Evolutionary conservation across 176 grass and related monocot genomes (phyloP), one percentile per base, ranked within the genome.

Genomic region (Leersia perrieri): DNA sequence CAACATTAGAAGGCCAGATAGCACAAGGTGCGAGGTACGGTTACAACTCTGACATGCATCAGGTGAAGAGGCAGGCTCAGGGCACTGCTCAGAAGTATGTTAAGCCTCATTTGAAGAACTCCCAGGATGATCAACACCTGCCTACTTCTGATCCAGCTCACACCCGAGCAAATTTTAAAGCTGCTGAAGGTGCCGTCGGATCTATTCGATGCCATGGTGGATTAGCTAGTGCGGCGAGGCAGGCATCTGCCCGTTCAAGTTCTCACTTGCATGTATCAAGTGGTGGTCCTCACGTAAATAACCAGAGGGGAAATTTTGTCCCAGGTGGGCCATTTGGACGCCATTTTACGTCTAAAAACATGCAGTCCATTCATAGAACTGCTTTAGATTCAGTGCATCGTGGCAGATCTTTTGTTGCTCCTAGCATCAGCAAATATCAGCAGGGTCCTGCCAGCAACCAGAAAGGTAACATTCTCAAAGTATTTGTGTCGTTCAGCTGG

Each of bases 381-480:
- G 40, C 76, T 58, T 61, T 49, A 71, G 68, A 91, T 20, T 26
- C 69, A 32, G 25, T 25, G 25, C 72, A 82, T 76, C 87, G 32
- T 84, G 81, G 84, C 66, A 85, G 74, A 85, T 76, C 83, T 73
- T 90, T 60, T 69, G 76, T 53, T 74, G 30, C 38, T 29, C 87
- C 89, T 76, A 88, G 87, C 6, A 57, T 75, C 34, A 87, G 69
- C 78, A 89, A 70, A 51, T 73, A 76, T 58, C 63, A 87, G 38
- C 92, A 89, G 70, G 84, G 78, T 66, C 33, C 87, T 80, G 60
- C 39, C 63, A 30, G 26, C 62, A 86, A 85, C 40, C 68, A 79
- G 62, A 94, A 94, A 89, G 92, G 92, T 94, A 94, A 62, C 30
- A 66, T 85, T 66, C 34, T 57, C 29, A 30, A 5, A 81, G 71